Percentiles rank a stretch among this genome's conserved stretches.
These are phyloP conservation scores for Azolla pinnata DNA, from an alignment of 75 land plant species.

Conservation along the genomic window DNA sequence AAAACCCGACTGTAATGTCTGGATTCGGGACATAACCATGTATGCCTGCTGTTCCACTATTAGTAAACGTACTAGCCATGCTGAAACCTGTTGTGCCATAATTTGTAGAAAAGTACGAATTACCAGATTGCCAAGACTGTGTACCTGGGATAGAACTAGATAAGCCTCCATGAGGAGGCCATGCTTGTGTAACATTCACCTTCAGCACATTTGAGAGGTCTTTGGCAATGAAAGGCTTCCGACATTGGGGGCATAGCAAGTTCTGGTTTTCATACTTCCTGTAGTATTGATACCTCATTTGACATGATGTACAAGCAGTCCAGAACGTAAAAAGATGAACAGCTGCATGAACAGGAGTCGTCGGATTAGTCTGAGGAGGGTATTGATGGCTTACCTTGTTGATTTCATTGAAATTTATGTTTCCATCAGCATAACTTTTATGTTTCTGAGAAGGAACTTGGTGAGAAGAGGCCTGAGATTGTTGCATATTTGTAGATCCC, in stretches of 20 bases:
- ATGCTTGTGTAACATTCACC: background rate
- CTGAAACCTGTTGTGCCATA: no score
- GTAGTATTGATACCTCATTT: slow-evolving; percentile 84
- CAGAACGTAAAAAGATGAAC: slow-evolving; percentile 42
- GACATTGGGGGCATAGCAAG: slow-evolving; percentile 70
- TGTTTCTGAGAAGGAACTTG: background rate
- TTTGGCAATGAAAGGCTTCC: slow-evolving; percentile 53
- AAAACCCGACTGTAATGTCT: no score
- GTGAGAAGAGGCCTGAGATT: background rate
- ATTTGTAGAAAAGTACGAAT: no score
- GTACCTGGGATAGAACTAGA: background rate
- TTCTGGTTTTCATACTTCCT: slow-evolving; percentile 56
- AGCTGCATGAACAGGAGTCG: slow-evolving; percentile 7
- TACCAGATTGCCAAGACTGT: no score
- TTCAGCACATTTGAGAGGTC: slow-evolving; percentile 14
- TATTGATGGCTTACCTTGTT: slow-evolving; percentile 5
- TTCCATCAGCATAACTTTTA: background rate
- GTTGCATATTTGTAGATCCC: background rate
- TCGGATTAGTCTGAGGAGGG: slow-evolving; percentile 6
- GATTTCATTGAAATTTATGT: background rate
- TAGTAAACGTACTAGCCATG: no score
- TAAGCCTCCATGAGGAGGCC: background rate
- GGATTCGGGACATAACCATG: no score
- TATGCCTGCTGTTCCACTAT: no score
- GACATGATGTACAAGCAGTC: slow-evolving; percentile 71